phyloP scores from a whole-genome alignment of 2,329 filamentous ascomycete species.

The Fusarium chaquense region DNA sequence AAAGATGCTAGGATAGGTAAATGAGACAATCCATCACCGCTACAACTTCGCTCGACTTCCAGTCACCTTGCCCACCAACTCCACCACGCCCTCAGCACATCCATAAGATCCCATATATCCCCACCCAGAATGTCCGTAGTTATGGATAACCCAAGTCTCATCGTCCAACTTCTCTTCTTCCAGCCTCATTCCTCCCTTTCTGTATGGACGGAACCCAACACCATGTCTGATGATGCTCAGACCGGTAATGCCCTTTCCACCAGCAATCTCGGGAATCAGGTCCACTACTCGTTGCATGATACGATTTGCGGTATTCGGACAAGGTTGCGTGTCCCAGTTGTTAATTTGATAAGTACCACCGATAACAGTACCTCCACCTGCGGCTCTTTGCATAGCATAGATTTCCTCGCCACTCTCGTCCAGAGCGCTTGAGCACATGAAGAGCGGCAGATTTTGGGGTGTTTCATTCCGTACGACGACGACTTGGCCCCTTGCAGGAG shows the following conservation, averaged over 20 bases:
- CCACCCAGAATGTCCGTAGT: constrained; percentile 83
- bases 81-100: constrained; percentile 74
- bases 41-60: constrained; percentile 49
- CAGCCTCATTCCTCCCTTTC: constrained; percentile 78
- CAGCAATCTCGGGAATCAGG: constrained; percentile 72
- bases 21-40: not conserved
- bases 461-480: constrained; percentile 79
- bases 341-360: constrained; percentile 85
- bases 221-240: constrained; percentile 83
- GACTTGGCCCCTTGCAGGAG: constrained; percentile 84
- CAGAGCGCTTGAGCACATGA: constrained; percentile 76
- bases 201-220: constrained; percentile 82
- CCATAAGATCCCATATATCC: constrained; percentile 80
- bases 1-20: not conserved
- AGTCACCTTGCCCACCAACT: constrained; percentile 74
- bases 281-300: constrained; percentile 84
- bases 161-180: constrained; percentile 68
- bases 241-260: constrained; percentile 75
- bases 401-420: constrained; percentile 78
- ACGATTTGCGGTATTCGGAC: constrained; percentile 79
- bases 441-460: constrained; percentile 73
- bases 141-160: constrained; percentile 76
- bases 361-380: constrained; percentile 81
- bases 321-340: constrained; percentile 82
- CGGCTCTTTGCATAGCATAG: constrained; percentile 86